Base-by-base conservation (phyloP, 1,139 yeast species). In the Protomyces gravidus region DNA sequence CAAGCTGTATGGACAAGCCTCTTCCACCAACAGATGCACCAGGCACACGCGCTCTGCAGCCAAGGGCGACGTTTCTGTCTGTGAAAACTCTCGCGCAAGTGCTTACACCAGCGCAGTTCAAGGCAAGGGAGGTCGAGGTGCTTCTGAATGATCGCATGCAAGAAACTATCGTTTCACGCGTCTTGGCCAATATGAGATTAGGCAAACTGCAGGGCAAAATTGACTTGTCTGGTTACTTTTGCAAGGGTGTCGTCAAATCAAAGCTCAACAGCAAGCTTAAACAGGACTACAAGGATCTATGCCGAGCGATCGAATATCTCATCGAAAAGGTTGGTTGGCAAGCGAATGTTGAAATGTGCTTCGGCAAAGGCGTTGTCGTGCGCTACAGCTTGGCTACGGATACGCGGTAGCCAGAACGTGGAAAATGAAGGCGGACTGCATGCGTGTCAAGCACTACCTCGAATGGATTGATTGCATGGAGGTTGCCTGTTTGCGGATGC, bases 401-500 rank as follows among this genome's bases (percentile, higher is more conserved):
- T 5, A 50, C 47, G 25, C 33, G 21, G 21, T 48, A 55, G 33
- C 51, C 51, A 26, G 39, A 26, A 21, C 53, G 23, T 9, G 59
- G 59, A 19, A 55, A 48, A 13, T 50, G 42, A 5, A 52, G 32
- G 33, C 32, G 17, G 36, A 55, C 49, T 30, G 28, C 40, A n/a
- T n/a, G 11, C 11, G 49, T 42, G 23, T 40, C 28, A 17, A 55
- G 25, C 25, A 50, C 50, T 5, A 48, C 49, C 26, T 55, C 53
- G 7, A 21, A 11, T 4, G 25, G 25, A 49, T 48, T 55, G 49
- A 42, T 30, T 32, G 45, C 40, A 13, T 39, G 19, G 13, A 55
- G 28, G 19, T 40, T 27, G 9, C 59, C 59, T 25, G 40, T 33
- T 30, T 55, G 59, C 2, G 59, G 59, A 17, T 55, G 59, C 19